A percentile compares a stretch with the other conserved stretches of the same genome.
Conservation (phyloP, 1,139 yeast species). For the Sugiyamaella xylanicola region DNA sequence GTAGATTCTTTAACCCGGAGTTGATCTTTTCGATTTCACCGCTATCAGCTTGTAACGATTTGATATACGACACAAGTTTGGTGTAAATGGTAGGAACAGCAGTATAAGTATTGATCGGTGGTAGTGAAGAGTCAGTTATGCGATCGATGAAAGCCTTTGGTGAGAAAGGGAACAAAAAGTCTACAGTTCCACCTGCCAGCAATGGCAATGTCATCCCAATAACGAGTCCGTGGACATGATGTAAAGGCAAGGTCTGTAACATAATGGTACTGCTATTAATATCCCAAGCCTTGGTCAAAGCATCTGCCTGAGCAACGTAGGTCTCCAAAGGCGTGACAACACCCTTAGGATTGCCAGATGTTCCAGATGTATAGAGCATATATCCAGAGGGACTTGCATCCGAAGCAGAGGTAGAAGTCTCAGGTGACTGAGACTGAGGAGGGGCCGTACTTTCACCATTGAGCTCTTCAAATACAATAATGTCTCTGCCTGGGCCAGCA, state of each 20-base stretch:
- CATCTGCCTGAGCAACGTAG: conserved; percentile 41
- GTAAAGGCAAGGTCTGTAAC: conserved; percentile 44
- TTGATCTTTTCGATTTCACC: conserved; percentile 21
- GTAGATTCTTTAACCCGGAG: conserved; percentile 28
- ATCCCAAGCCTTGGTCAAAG: conserved; percentile 42
- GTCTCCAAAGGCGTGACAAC: conserved; percentile 43
- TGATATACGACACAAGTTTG: conserved; percentile 34
- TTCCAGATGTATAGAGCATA: conserved; percentile 45
- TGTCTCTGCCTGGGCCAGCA: conserved; percentile 3
- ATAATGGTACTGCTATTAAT: conserved; percentile 38
- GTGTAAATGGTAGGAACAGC: conserved; percentile 47
- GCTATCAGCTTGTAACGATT: conserved; percentile 20
- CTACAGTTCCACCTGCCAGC: conserved; percentile 43
- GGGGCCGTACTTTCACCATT: neutral
- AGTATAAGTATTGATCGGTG: conserved; percentile 42
- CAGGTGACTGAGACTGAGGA: neutral
- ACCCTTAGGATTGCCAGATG: conserved; percentile 46
- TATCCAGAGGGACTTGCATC: conserved; percentile 33
- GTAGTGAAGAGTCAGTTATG: conserved; percentile 29
- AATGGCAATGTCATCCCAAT: conserved; percentile 43
- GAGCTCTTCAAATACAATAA: conserved; percentile 9
- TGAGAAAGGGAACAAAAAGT: conserved; percentile 42
- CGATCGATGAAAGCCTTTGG: conserved; percentile 37
- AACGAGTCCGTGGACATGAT: conserved; percentile 45
- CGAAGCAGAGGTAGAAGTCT: neutral